Evolutionary conservation across 2,329 filamentous ascomycete species (phyloP), one percentile per base, ranked within the genome.

Genomic region (Falciphora oryzae): DNA sequence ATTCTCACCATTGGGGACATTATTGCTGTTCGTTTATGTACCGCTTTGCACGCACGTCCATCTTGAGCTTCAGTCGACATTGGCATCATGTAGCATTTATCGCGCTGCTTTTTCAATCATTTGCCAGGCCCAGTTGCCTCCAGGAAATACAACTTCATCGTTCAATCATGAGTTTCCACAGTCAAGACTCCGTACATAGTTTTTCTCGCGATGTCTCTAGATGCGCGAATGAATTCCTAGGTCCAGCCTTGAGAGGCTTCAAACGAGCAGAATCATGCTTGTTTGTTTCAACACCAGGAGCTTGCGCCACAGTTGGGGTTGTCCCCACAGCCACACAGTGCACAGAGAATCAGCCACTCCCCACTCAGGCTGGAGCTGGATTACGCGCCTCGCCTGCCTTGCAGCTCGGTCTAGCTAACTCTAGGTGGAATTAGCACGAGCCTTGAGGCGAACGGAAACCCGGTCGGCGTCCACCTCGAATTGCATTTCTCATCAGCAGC

Each of bases 321-420:
- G 44, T 22, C 4, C 2, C 10, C 18, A n/a, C 44, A 22, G 44
- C 44, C 44, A 53, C 61, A 62, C 13, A 31, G 29, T 29, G 14
- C 8, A 56, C 7, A 22, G 35, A 11, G 50, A 29, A 58, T 25
- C 28, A 63, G 53, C 53, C 28, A 61, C 59, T 14, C 61, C 50
- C 50, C 61, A 63, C 29, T 18, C n/a, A 50, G 59, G 13, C 59
- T 28, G 57, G 27, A 61, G 53, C n/a, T 57, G 56, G 62, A 67
- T 67, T 67, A 67, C 65, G 65, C 65, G 65, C 65, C 64, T 65
- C 57, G 65, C 59, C 65, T 67, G 65, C 65, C 65, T 67, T 65
- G 59, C 53, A 63, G 61, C 61, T 62, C 59, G 11, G 44, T 35
- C 44, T 22, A n/a, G 44, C 44, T 25, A 53, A 53, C 44, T 53